phyloP scores from a whole-genome alignment of 2,329 filamentous ascomycete genomes.

The Colletotrichum ledebouriae region DNA sequence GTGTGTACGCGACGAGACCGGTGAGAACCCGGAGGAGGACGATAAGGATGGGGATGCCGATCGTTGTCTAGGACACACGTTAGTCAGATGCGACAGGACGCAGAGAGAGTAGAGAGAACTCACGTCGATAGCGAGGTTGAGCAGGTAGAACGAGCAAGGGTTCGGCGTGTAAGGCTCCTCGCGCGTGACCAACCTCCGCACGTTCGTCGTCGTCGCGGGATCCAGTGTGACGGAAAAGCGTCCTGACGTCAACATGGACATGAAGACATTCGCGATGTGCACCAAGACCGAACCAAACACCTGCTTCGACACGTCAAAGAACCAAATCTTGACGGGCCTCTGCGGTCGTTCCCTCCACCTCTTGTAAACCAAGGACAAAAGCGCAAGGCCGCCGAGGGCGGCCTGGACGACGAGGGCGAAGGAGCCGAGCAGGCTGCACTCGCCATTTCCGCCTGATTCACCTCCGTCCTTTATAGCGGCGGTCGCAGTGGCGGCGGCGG shows the following conservation, averaged over 20 bases:
- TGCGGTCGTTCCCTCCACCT: slow-evolving; percentile 93
- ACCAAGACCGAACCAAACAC: slow-evolving; percentile 93
- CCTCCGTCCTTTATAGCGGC: slow-evolving; percentile 50
- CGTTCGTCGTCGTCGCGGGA: slow-evolving; percentile 56
- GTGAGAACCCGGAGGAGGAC: slow-evolving; percentile 86
- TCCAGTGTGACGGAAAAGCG: slow-evolving; percentile 78
- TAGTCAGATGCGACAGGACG: slow-evolving; percentile 4
- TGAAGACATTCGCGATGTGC: slow-evolving; percentile 92
- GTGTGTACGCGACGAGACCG: slow-evolving; percentile 77
- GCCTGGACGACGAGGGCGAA: slow-evolving; percentile 94
- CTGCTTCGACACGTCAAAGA: slow-evolving; percentile 97
- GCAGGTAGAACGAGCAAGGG: slow-evolving; percentile 94
- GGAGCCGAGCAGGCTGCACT: slow-evolving; percentile 88
- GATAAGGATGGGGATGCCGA: slow-evolving; percentile 96
- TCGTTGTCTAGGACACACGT: slow-evolving; percentile 77
- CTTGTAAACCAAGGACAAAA: slow-evolving; percentile 92
- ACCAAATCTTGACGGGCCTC: slow-evolving; percentile 95
- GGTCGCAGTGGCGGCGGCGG: slow-evolving; percentile 48
- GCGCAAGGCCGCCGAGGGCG: slow-evolving; percentile 84
- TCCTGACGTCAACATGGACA: slow-evolving; percentile 95
- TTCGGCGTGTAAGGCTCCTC: slow-evolving; percentile 79
- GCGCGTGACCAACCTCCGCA: slow-evolving; percentile 54
- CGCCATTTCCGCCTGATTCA: slow-evolving; percentile 68
- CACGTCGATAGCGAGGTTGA: slow-evolving; percentile 96
- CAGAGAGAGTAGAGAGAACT: slow-evolving; percentile 53